Conservation (phyloP, 1,284 basidiomycete species). For the Ceratobasidium sp. region DNA sequence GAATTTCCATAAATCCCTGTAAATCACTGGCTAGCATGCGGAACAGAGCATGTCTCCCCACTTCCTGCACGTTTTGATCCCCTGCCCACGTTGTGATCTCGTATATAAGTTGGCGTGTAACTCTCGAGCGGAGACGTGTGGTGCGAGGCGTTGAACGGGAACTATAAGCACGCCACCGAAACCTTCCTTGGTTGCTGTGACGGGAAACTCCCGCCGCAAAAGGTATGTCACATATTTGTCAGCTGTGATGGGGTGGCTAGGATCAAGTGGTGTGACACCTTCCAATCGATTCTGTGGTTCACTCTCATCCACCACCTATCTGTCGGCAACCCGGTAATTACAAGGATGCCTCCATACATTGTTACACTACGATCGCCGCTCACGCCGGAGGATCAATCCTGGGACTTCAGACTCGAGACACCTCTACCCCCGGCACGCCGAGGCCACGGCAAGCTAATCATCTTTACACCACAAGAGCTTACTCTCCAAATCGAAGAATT, state of each 20-base stretch:
- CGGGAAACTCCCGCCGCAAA: background rate
- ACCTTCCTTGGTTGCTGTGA: background rate
- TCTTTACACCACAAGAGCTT: constrained; percentile 64
- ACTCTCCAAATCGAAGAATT: constrained; percentile 64
- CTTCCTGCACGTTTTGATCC: constrained; percentile 5
- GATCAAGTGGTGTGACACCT: constrained; percentile 8
- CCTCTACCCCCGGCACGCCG: constrained; percentile 1
- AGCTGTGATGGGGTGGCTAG: constrained; percentile 27
- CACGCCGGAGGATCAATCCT: constrained; percentile 64
- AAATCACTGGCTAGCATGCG: background rate
- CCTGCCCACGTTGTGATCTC: constrained; percentile 11
- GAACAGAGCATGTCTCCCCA: constrained; percentile 1
- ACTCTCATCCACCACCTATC: background rate
- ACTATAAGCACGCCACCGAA: constrained; percentile 2
- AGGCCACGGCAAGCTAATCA: constrained; percentile 63
- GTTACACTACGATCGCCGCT: constrained; percentile 58
- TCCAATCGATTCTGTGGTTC: constrained; percentile 1
- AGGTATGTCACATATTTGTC: constrained; percentile 15
- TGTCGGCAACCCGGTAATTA: background rate
- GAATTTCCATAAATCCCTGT: background rate
- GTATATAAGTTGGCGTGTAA: background rate
- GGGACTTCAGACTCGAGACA: constrained; percentile 59
- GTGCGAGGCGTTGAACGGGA: background rate
- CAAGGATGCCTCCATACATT: constrained; percentile 41
- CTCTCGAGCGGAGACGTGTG: background rate